Evolutionary conservation across 169 alveolate species (phyloP).

Genomic region (Plasmodium blacklocki): DNA sequence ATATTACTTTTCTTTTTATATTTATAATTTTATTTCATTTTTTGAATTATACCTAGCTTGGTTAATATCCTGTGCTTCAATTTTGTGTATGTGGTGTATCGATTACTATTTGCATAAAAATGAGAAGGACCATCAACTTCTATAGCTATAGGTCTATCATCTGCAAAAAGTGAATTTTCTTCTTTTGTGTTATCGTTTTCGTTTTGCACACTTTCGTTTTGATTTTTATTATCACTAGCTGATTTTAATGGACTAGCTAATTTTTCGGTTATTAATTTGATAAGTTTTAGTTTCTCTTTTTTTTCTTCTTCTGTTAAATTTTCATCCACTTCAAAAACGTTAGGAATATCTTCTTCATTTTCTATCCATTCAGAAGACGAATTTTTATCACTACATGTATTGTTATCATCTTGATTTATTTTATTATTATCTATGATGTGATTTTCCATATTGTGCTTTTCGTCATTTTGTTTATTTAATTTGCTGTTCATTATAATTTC

Average conservation of each 20-base stretch:
- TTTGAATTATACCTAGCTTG: conserved; percentile 86
- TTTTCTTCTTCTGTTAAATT: conserved; percentile 74
- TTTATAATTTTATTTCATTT: not conserved
- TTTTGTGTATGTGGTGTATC: conserved; percentile 90
- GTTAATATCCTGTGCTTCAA: conserved; percentile 93
- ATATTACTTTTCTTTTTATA: not conserved
- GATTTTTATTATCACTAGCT: conserved; percentile 8
- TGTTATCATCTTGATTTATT: not conserved
- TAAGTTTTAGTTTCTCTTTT: conserved; percentile 53
- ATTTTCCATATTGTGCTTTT: not conserved
- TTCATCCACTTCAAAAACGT: conserved; percentile 72
- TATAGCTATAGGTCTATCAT: conserved; percentile 89
- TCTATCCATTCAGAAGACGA: conserved; percentile 21
- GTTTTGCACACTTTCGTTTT: not conserved
- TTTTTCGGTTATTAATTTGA: conserved; percentile 70
- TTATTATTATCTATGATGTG: not conserved
- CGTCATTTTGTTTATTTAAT: not conserved
- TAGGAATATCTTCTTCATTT: conserved; percentile 74
- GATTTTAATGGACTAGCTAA: conserved; percentile 71
- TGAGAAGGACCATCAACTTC: conserved; percentile 96
- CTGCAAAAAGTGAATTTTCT: conserved; percentile 77
- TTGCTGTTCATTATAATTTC: not conserved
- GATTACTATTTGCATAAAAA: conserved; percentile 91
- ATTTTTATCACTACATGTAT: not conserved
- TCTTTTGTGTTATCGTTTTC: conserved; percentile 7